A percentile compares a stretch with the other conserved stretches of the same genome.
Evolutionary conservation across 306 rosid species (phyloP).

Genomic region (Sophora flavescens): DNA sequence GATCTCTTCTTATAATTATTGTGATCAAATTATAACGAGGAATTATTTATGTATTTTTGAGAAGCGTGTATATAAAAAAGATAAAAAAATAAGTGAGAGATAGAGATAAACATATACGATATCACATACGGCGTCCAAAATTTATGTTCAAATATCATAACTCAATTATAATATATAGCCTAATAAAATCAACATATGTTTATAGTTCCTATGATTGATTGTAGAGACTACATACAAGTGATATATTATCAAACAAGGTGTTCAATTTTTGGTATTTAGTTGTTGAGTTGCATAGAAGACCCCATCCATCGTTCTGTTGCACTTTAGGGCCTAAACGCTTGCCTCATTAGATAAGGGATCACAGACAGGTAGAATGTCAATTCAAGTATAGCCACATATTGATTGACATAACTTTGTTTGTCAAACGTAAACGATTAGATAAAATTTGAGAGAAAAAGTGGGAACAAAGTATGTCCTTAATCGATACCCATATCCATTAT

Average conservation of each 20-base stretch:
- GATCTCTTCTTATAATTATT: background rate
- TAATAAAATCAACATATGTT: constrained; percentile 23
- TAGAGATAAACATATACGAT: too few relatives aligned
- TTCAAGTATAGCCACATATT: constrained; percentile 20
- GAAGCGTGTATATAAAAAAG: too few relatives aligned
- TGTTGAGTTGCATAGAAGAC: constrained; percentile 1
- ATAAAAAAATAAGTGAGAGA: too few relatives aligned
- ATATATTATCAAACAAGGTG: background rate
- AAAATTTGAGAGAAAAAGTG: constrained; percentile 13
- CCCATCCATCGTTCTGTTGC: constrained; percentile 25
- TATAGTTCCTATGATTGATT: constrained; percentile 27
- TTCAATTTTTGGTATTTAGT: background rate
- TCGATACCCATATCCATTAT: constrained; percentile 5
- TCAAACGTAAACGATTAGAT: background rate
- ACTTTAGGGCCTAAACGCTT: constrained; percentile 35
- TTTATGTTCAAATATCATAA: too few relatives aligned
- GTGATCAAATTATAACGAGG: constrained; percentile 23
- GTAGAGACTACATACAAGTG: constrained; percentile 16
- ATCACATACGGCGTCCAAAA: too few relatives aligned
- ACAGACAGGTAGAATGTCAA: constrained; percentile 34
- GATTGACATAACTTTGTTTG: constrained; percentile 30
- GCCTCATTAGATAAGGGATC: constrained; percentile 33
- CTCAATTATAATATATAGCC: too few relatives aligned
- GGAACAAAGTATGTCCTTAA: constrained; percentile 26
- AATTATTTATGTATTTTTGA: too few relatives aligned